Evolutionary conservation across 2,329 filamentous ascomycete species (phyloP), one percentile per base, ranked within the genome.

Genomic region (Neopestalotiopsis sp.): DNA sequence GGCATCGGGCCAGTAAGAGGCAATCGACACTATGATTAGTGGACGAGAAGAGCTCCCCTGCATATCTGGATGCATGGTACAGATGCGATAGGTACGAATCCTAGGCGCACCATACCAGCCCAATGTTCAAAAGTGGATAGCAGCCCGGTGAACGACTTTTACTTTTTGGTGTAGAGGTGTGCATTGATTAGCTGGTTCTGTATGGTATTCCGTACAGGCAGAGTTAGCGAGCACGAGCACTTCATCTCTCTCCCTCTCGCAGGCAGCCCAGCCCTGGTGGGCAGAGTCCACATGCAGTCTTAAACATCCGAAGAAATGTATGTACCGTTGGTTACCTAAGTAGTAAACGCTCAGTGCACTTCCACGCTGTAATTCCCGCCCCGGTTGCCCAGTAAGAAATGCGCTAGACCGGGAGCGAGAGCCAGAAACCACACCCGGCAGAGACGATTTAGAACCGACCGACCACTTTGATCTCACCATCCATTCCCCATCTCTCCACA

Each of bases 11-110:
- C 68, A 65, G 28, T 30, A 63, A 24, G 60, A 68, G 68, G 64
- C 67, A 67, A 63, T 67, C 67, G 70, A 67, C 66, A 72, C 14
- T 20, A n/a, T 52, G 70, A 74, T 74, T 74, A 72, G 69, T 70
- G 69, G 69, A 66, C 38, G 60, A 58, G 64, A 28, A 52, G 45
- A 62, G 20, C 63, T 60, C 70, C 69, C 69, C 63, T 70, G 49
- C 69, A 67, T 52, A 9, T 52, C 45, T 52, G 17, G 45, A n/a
- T 20, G 45, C 45, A 52, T 52, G 45, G 45, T 20, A 52, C n/a
- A 20, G 17, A 52, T 17, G 45, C 45, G 10, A 52, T 52, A 52
- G 45, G 45, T 52, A 9, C 17, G 45, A 38, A 49, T 49, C 45
- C 42, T 17, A 49, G 45, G 45, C 17, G 45, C 45, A 49, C 34